phyloP scores from a whole-genome alignment of 305 asterid species.

The Fraxinus greggii region DNA sequence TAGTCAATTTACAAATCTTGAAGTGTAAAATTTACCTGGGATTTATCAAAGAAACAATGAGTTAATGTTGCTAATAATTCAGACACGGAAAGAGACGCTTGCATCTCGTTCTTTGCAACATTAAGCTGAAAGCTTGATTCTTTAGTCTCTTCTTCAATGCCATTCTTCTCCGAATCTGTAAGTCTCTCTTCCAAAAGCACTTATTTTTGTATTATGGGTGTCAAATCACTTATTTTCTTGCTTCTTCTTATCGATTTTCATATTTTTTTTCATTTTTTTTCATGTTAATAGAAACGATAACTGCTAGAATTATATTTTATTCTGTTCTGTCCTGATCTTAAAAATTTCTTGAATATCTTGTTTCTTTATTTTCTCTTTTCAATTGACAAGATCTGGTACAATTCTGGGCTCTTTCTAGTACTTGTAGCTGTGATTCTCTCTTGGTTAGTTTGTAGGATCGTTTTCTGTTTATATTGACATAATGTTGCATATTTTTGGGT shows the following conservation, averaged over 20 bases:
- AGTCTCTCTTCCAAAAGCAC: constrained; percentile 26
- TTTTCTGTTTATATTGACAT: background rate
- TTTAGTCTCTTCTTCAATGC: background rate
- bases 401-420: background rate
- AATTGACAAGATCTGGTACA: constrained; percentile 7
- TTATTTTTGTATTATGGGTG: constrained; percentile 15
- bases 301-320: constrained; percentile 9
- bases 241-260: background rate
- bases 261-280: background rate
- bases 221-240: background rate
- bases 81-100: background rate
- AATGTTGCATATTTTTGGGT: background rate
- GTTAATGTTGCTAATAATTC: constrained; percentile 4
- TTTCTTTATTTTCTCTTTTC: constrained; percentile 2
- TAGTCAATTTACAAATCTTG: background rate
- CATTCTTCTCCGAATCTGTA: constrained; percentile 30
- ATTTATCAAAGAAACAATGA: constrained; percentile 40
- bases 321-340: constrained; percentile 32
- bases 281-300: background rate
- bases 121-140: constrained; percentile 3
- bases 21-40: constrained; percentile 29
- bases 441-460: constrained; percentile 11
- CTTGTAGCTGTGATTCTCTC: background rate
- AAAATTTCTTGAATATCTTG: constrained; percentile 22
- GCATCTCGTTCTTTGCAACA: constrained; percentile 3